Evolutionary conservation across 2,329 filamentous ascomycete species (phyloP), one percentile per base, ranked within the genome.

Genomic region (Aspergillus sp.): DNA sequence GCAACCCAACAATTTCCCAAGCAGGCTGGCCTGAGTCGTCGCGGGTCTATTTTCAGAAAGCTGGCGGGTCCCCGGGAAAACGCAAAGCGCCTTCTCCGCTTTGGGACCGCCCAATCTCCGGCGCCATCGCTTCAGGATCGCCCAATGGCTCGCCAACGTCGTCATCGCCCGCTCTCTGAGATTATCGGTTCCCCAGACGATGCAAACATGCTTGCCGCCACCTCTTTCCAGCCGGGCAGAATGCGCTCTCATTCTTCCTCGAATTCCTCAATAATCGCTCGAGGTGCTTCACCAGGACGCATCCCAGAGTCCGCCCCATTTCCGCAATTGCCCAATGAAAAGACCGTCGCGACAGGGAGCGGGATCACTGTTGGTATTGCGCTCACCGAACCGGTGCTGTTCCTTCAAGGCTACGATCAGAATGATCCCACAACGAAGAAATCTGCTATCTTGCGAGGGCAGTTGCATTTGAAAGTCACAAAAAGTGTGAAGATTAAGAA

Each of bases 401-500:
- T 79, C 61, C 73, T 83, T n/a, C 79, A 81, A 58, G 80, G 80
- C 2, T 81, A 81, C 63, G 81, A 83, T 64, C 76, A 79, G 8
- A 78, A 78, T 65, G 80, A 82, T 47, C 73, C 77, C 3, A 84
- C 87, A 11, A 83, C 85, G 2, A 84, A 87, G 54, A 90, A 85
- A 57, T 94, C 92, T 7, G 91, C 93, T 1, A 89, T 99, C 73
- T 83, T 99, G 15, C 86, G 95, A 59, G 95, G 95, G 19, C 93
- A 89, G 67, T 78, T 99, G 59, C 89, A 91, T 70, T 76, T 99
- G 45, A 89, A 89, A 62, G 86, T 98, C 13, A 89, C 91, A 50
- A 98, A 98, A 74, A 91, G 91, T 66, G 88, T 93, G 51, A 99
- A 99, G 79, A 89, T 99, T 68, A 97, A 97, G 81, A 90, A 92